Conservation (phyloP, 208 protist genomes). For the Crithidia bombi region DNA sequence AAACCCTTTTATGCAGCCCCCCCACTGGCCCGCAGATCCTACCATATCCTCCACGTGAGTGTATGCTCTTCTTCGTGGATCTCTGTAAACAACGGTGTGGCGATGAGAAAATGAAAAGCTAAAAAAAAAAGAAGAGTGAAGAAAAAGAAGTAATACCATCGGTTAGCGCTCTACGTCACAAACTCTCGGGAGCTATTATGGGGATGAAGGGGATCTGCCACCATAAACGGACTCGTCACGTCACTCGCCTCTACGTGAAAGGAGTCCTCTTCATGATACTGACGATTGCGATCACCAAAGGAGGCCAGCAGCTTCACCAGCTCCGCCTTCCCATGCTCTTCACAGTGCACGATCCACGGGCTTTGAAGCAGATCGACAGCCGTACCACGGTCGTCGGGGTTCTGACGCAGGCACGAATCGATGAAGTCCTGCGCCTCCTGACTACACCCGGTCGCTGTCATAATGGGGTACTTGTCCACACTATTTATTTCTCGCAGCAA, state of each 20-base stretch:
- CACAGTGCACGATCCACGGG: constrained; percentile 81
- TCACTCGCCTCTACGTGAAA: constrained; percentile 24
- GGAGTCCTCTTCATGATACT: constrained; percentile 38
- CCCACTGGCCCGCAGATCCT: too few species aligned
- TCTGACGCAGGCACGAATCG: constrained; percentile 64
- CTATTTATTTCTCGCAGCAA: constrained; percentile 75
- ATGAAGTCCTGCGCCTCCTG: constrained; percentile 73
- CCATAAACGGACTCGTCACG: not conserved
- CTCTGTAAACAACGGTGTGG: too few species aligned
- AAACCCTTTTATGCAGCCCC: too few species aligned
- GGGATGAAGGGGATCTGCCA: not conserved
- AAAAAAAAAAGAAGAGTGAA: constrained; percentile 14
- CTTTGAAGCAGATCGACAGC: constrained; percentile 65
- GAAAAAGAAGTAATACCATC: constrained; percentile 4
- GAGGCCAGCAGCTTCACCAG: constrained; percentile 54
- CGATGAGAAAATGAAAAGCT: not conserved
- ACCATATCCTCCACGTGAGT: too few species aligned
- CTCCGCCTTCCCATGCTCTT: constrained; percentile 50
- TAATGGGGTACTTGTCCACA: constrained; percentile 57
- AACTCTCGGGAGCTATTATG: constrained; percentile 8
- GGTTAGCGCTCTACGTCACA: not conserved
- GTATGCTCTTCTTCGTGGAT: too few species aligned
- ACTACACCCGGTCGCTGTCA: constrained; percentile 51
- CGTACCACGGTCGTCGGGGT: constrained; percentile 64
- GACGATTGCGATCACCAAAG: constrained; percentile 50